Percentiles rank a stretch among this genome's conserved stretches.
These are phyloP conservation scores for Penstemon eatonii DNA, from an alignment of 257 asterid genomes.

Conservation along the genomic window DNA sequence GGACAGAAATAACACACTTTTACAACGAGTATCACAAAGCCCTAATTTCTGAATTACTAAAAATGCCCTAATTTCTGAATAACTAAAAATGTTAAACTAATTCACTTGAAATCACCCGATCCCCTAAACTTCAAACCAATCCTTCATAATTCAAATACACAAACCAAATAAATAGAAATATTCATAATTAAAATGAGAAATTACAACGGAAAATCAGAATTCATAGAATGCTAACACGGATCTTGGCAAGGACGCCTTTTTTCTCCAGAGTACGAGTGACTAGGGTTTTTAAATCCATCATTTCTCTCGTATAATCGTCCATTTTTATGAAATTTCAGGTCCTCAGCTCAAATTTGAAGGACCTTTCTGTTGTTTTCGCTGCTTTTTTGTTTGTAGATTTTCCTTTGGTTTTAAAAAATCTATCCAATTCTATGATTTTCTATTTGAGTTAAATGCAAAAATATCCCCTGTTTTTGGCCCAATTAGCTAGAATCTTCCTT, in stretches of 20 bases:
- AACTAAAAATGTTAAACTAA: not conserved
- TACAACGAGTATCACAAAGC: not conserved
- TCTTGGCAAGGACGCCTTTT: conserved; percentile 99
- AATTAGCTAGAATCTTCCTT: too few species aligned
- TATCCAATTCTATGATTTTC: too few species aligned
- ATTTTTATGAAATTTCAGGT: conserved; percentile 35
- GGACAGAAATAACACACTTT: not conserved
- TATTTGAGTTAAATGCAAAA: too few species aligned
- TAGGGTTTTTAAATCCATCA: conserved; percentile 99
- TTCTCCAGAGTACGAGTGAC: conserved; percentile 97
- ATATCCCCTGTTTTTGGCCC: too few species aligned
- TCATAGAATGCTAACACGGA: conserved; percentile 64
- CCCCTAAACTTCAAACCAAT: not conserved
- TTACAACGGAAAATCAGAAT: not conserved
- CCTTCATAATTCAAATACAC: too few species aligned
- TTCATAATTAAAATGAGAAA: too few species aligned
- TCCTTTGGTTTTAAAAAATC: too few species aligned
- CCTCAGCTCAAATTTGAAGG: conserved; percentile 35
- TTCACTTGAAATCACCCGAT: conserved; percentile 11
- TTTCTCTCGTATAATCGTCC: conserved; percentile 97
- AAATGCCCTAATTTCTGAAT: not conserved
- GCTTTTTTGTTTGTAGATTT: too few species aligned
- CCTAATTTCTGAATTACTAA: not conserved
- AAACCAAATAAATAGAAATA: too few species aligned
- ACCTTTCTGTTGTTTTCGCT: conserved; percentile 6